Base-by-base conservation (phyloP, 2,329 filamentous ascomycete species). In the Nemania sp. region DNA sequence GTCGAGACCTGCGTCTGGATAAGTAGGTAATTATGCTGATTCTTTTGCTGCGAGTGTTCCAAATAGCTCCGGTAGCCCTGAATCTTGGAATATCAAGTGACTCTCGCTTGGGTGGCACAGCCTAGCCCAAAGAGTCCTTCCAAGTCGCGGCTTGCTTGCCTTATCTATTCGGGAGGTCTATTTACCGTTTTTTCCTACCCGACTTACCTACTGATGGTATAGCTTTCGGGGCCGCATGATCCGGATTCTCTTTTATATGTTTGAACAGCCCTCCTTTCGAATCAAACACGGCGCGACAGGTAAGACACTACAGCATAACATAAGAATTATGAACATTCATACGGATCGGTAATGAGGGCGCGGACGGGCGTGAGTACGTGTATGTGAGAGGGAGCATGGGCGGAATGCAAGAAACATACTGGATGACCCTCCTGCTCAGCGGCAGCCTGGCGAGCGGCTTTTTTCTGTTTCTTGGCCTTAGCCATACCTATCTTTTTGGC, bases 181-280 rank as follows among this genome's bases (percentile, higher is more conserved):
- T 70, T 77, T 72, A 81, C 66, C 76, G 73, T 73, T 80, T 82
- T 68, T 80, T 80, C 67, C 52, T 53, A 5, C 52, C 41, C 13
- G 56, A 57, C 45, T 80, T 79, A 51, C 64, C 54, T 35, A 70
- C 78, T 47, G 70, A 41, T 41, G 70, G 41, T 62, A 66, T 26
- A 72, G 29, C 49, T 27, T 82, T 77, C 2, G 83, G 82, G 32
- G 88, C 87, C 5, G 90, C 91, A 80, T 96, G 92, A 10, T 82
- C 82, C 20, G 87, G 80, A 10, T 89, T 62, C 20, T 64, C 86
- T 69, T 88, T 87, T 66, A 96, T 85, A 78, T 97, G 93, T 60
- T 87, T 83, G 77, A 95, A 95, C 20, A 97, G 80, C 72, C 89
- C 89, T 5, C 88, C 91, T 72, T 89, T 90, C 1, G 91, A 93